phyloP scores from a whole-genome alignment of 805 yeast species.

The Candida ponderosae region DNA sequence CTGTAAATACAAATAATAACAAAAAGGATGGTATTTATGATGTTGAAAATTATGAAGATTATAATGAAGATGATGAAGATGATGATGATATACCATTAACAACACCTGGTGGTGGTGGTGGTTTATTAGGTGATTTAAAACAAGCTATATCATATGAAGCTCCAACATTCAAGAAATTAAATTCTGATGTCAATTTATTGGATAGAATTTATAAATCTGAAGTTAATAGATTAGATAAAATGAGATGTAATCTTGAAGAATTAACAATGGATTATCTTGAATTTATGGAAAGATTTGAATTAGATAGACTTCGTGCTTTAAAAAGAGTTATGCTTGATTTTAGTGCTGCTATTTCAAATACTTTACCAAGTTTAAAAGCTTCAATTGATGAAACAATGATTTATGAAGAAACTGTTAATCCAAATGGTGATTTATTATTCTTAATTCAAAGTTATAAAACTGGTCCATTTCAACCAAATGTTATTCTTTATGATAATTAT shows the following conservation, averaged over 20 bases:
- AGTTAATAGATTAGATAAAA: constrained; percentile 51
- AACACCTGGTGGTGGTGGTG: not conserved
- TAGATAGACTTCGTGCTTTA: constrained; percentile 67
- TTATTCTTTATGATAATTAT: constrained; percentile 70
- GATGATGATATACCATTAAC: constrained; percentile 10
- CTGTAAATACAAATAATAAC: constrained; percentile 3
- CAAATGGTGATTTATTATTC: constrained; percentile 57
- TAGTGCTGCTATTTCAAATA: constrained; percentile 55
- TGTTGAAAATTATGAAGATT: constrained; percentile 3
- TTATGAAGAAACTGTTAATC: constrained; percentile 65
- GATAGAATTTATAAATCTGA: constrained; percentile 49
- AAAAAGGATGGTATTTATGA: not conserved
- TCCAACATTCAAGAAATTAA: constrained; percentile 41
- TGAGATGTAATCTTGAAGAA: constrained; percentile 71
- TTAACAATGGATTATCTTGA: constrained; percentile 59
- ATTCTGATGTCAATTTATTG: constrained; percentile 47
- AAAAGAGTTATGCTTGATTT: constrained; percentile 72
- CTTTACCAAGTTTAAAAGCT: constrained; percentile 47
- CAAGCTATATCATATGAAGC: constrained; percentile 32
- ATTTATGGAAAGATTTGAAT: constrained; percentile 78
- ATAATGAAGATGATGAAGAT: constrained; percentile 21
- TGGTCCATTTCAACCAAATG: constrained; percentile 69
- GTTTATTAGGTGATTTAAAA: constrained; percentile 14
- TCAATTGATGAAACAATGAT: constrained; percentile 54
- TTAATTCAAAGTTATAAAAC: constrained; percentile 62